Evolutionary conservation across 371 early-diverging fungal genomes (phyloP).

Genomic region (Mycotypha africana): DNA sequence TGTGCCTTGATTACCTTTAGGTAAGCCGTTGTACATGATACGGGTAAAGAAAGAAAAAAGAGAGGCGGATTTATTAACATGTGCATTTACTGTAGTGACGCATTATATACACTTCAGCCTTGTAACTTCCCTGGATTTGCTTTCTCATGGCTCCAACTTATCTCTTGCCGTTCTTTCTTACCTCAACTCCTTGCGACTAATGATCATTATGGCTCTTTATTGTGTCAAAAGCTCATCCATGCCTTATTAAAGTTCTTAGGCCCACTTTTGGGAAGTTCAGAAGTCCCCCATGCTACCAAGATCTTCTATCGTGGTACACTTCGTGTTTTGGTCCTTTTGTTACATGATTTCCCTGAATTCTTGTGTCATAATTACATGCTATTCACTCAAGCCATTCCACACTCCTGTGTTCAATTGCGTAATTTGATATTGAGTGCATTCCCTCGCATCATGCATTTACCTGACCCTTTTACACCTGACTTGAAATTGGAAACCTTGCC

Average conservation of each 20-base stretch:
- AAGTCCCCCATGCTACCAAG: conserved; percentile 64
- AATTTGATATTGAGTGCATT: conserved; percentile 94
- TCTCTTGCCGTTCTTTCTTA: conserved; percentile 87
- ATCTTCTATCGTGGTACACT: conserved; percentile 86
- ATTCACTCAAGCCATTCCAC: conserved; percentile 88
- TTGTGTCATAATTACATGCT: conserved; percentile 84
- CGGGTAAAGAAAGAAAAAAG: no score
- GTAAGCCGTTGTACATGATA: conserved; percentile 6
- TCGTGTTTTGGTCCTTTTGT: conserved; percentile 82
- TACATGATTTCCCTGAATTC: conserved; percentile 98
- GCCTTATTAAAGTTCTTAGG: conserved; percentile 79
- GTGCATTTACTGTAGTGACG: conserved; percentile 72
- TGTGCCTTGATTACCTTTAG: conserved; percentile 25
- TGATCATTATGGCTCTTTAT: conserved; percentile 66
- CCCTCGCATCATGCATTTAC: conserved; percentile 89
- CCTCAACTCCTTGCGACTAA: conserved; percentile 65
- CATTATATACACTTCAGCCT: conserved; percentile 84
- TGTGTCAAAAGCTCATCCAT: conserved; percentile 76
- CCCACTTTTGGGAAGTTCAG: conserved; percentile 69
- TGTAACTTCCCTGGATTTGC: conserved; percentile 88
- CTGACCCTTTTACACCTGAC: conserved; percentile 93
- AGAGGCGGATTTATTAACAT: no score
- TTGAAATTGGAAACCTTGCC: conserved; percentile 81
- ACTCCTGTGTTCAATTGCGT: conserved; percentile 88
- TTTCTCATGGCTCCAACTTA: conserved; percentile 92